Evolutionary conservation across 495 filamentous ascomycete species (phyloP).

Genomic region (Amphirosellinia nigrospora): DNA sequence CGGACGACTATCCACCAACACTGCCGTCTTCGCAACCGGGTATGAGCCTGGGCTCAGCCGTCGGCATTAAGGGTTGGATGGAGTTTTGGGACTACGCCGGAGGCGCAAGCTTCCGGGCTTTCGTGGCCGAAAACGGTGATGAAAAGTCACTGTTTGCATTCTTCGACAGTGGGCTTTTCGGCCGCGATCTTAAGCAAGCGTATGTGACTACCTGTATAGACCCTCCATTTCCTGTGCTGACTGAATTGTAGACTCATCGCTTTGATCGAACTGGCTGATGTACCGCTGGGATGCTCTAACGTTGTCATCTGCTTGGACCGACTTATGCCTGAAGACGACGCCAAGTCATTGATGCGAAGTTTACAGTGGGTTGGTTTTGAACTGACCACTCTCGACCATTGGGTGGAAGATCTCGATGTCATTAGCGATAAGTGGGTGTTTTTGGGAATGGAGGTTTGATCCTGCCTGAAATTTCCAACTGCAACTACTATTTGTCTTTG

Average conservation of each 20-base stretch:
- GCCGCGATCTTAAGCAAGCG: slow-evolving; percentile 85
- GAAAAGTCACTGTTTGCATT: slow-evolving; percentile 86
- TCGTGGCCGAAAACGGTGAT: slow-evolving; percentile 67
- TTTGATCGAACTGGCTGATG: slow-evolving; percentile 83
- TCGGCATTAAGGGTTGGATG: slow-evolving; percentile 58
- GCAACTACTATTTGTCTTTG: slow-evolving; percentile 14
- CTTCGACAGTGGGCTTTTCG: slow-evolving; percentile 72
- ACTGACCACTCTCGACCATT: slow-evolving; percentile 75
- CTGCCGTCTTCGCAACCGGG: slow-evolving; percentile 25
- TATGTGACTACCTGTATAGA: slow-evolving; percentile 57
- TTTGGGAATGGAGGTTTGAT: slow-evolving; percentile 80
- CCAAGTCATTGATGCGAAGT: slow-evolving; percentile 72
- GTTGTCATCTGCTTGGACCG: slow-evolving; percentile 84
- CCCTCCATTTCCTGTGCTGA: slow-evolving; percentile 29
- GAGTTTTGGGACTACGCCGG: slow-evolving; percentile 91
- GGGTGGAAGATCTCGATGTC: slow-evolving; percentile 62
- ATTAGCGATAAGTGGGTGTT: slow-evolving; percentile 81
- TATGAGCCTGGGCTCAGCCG: slow-evolving; percentile 26
- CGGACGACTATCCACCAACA: slow-evolving; percentile 45
- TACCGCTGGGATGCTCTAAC: slow-evolving; percentile 73
- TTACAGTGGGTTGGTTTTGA: slow-evolving; percentile 94
- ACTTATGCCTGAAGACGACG: slow-evolving; percentile 59
- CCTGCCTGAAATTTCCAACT: slow-evolving; percentile 17
- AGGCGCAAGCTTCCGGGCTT: slow-evolving; percentile 82
- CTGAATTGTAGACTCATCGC: slow-evolving; percentile 72